A percentile compares a stretch with the other conserved stretches of the same genome.
Evolutionary conservation across 2,329 filamentous ascomycete genomes (phyloP).

Genomic region (Colletotrichum viniferum): DNA sequence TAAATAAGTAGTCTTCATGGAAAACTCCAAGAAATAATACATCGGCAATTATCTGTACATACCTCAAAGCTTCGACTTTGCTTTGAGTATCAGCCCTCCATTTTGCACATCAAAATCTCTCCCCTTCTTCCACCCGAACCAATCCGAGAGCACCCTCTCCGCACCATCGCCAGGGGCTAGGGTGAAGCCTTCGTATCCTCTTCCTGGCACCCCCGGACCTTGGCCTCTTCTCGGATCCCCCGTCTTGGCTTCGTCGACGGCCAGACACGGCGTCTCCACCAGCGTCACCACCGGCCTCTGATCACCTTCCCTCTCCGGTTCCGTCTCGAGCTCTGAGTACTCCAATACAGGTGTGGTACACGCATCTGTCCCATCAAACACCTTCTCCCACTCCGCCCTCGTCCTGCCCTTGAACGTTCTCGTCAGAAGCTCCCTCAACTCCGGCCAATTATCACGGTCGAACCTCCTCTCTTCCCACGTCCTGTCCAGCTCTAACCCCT

Average conservation of each 20-base stretch:
- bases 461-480: constrained; percentile 58
- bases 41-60: neutral
- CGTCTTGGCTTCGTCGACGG: constrained; percentile 54
- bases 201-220: constrained; percentile 67
- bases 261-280: constrained; percentile 70
- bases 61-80: constrained; percentile 36
- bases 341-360: constrained; percentile 89
- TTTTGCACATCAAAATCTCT: constrained; percentile 70
- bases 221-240: constrained; percentile 58
- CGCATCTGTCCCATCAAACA: constrained; percentile 91
- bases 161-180: constrained; percentile 74
- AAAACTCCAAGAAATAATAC: neutral
- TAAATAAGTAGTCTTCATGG: neutral
- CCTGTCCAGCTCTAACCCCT: constrained; percentile 65
- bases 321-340: constrained; percentile 70
- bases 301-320: constrained; percentile 61
- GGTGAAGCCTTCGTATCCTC: constrained; percentile 66
- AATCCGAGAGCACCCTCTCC: constrained; percentile 68
- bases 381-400: constrained; percentile 77
- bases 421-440: constrained; percentile 65
- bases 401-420: constrained; percentile 71
- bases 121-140: constrained; percentile 80
- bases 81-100: constrained; percentile 62
- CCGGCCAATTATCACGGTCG: constrained; percentile 71
- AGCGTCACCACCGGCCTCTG: constrained; percentile 75